Conservation (phyloP, 768 basidiomycete species). For the Xanthoconium stramineum region DNA sequence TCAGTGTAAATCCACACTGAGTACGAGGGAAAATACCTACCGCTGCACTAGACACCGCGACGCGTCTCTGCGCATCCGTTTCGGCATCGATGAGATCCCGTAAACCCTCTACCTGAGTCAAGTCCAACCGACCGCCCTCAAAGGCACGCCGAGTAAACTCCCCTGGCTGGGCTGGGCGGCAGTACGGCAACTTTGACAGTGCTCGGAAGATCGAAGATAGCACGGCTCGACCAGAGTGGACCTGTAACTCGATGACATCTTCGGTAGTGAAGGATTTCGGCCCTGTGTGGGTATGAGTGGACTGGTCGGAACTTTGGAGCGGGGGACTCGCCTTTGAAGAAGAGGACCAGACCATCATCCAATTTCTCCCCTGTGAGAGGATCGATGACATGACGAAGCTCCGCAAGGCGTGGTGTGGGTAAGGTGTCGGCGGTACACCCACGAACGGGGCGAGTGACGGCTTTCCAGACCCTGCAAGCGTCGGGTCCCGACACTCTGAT, state of each 20-base stretch:
- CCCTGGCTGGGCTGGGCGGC: conserved; percentile 79
- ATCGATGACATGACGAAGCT: conserved; percentile 66
- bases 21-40: conserved; percentile 41
- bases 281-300: conserved; percentile 37
- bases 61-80: conserved; percentile 74
- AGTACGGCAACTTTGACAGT: conserved; percentile 56
- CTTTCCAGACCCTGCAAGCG: conserved; percentile 57
- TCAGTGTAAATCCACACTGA: not conserved
- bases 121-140: conserved; percentile 72
- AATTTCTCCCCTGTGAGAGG: conserved; percentile 58
- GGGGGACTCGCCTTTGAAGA: conserved; percentile 61
- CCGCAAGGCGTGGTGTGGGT: conserved; percentile 65
- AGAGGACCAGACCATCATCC: conserved; percentile 80
- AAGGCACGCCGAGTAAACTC: conserved; percentile 90
- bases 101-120: conserved; percentile 87
- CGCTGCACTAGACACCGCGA: conserved; percentile 65
- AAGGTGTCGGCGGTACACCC: not conserved
- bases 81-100: conserved; percentile 87
- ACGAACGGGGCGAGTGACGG: conserved; percentile 45
- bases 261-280: conserved; percentile 83
- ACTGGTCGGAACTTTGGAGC: not conserved
- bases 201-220: conserved; percentile 66
- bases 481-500: conserved; percentile 81
- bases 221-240: conserved; percentile 84
- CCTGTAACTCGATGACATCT: conserved; percentile 78